These are phyloP conservation scores for Cornus kousa DNA, from an alignment of 148 eudicot species.

Conservation along the genomic window DNA sequence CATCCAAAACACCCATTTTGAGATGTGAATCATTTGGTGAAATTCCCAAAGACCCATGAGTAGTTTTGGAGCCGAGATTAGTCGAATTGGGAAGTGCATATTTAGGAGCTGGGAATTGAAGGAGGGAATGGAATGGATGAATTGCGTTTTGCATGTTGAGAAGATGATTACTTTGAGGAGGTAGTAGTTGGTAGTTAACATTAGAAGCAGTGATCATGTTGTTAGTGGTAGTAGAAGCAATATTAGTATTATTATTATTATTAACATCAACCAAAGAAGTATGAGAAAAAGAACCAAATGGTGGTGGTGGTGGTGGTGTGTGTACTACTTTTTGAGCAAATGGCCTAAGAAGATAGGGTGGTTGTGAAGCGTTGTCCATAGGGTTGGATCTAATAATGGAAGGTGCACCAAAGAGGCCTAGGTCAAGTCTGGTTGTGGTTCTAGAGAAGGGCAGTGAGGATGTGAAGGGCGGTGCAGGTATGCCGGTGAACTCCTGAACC, in stretches of 20 bases:
- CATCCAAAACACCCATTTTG: conserved; percentile 14
- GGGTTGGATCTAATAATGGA: conserved; percentile 25
- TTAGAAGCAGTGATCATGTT: neutral
- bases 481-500: conserved; percentile 95
- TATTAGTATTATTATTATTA: neutral
- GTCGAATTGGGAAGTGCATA: neutral
- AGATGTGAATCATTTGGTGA: conserved; percentile 14
- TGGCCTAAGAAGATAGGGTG: conserved; percentile 49
- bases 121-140: conserved; percentile 25
- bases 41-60: conserved; percentile 3
- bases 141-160: conserved; percentile 18
- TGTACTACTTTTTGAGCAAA: conserved; percentile 42
- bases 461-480: conserved; percentile 63
- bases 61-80: conserved; percentile 8
- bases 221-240: neutral
- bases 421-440: conserved; percentile 43
- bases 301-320: conserved; percentile 14
- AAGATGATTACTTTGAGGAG: neutral
- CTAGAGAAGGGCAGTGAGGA: conserved; percentile 39
- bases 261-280: neutral
- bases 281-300: neutral
- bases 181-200: neutral
- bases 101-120: conserved; percentile 18
- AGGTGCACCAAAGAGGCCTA: conserved; percentile 28
- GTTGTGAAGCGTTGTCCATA: conserved; percentile 10